Conservation (phyloP, 768 basidiomycete genomes). For the Rhizopogon roseolus region DNA sequence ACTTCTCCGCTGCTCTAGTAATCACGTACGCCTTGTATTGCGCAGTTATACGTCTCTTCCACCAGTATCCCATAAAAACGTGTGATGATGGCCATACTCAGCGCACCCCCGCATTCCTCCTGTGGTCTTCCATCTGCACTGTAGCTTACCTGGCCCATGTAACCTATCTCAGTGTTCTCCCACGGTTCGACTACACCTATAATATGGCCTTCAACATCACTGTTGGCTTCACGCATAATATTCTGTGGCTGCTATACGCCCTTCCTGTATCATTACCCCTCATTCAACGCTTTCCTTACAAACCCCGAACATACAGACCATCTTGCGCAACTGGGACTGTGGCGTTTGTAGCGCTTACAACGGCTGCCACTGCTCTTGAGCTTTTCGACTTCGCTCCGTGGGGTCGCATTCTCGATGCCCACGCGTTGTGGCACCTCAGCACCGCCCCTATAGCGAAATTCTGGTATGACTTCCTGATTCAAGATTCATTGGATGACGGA, state of each 20-base stretch:
- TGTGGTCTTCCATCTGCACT: slow-evolving; percentile 51
- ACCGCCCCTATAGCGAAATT: slow-evolving; percentile 72
- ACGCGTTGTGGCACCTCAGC: slow-evolving; percentile 87
- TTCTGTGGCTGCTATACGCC: slow-evolving; percentile 76
- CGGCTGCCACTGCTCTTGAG: slow-evolving; percentile 73
- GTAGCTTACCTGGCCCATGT: slow-evolving; percentile 65
- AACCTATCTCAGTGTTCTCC: slow-evolving; percentile 69
- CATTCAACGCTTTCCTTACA: slow-evolving; percentile 50
- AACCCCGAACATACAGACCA: slow-evolving; percentile 56
- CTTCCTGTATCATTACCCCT: slow-evolving; percentile 44
- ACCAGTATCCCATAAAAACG: slow-evolving; percentile 50
- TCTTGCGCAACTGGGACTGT: slow-evolving; percentile 48
- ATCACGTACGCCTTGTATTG: slow-evolving; percentile 81
- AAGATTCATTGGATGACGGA: slow-evolving; percentile 65
- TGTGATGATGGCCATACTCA: slow-evolving; percentile 16
- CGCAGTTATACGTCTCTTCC: slow-evolving; percentile 70
- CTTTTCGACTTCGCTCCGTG: slow-evolving; percentile 89
- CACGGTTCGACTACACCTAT: slow-evolving; percentile 89
- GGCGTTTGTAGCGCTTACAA: slow-evolving; percentile 64
- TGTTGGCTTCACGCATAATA: slow-evolving; percentile 75
- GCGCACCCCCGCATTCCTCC: slow-evolving; percentile 13
- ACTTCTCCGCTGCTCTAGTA: slow-evolving; percentile 87
- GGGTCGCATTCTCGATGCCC: slow-evolving; percentile 77
- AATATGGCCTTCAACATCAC: slow-evolving; percentile 83
- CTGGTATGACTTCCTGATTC: slow-evolving; percentile 84